Conservation (phyloP, 805 yeast genomes). For the Candida dajiaensis region DNA sequence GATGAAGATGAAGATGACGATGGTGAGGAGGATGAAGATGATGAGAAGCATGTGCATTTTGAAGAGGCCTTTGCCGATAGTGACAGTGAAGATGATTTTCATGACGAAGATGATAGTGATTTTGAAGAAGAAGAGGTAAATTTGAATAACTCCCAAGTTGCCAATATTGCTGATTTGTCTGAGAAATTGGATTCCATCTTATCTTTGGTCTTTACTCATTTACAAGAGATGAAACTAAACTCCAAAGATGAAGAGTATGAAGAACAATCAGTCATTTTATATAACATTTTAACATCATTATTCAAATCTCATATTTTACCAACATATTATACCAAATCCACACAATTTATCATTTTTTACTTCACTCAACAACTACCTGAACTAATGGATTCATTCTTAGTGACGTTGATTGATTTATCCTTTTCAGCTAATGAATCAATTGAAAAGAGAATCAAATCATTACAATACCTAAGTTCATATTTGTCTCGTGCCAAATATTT, state of each 20-base stretch:
- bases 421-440: slow-evolving; percentile 62
- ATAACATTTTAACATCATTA: slow-evolving; percentile 66
- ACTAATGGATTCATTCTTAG: slow-evolving; percentile 78
- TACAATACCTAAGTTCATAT: slow-evolving; percentile 88
- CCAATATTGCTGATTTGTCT: slow-evolving; percentile 47
- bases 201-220: slow-evolving; percentile 45
- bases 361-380: slow-evolving; percentile 78
- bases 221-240: slow-evolving; percentile 27
- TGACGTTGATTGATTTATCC: slow-evolving; percentile 75
- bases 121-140: slow-evolving; percentile 33
- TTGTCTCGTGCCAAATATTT: slow-evolving; percentile 80
- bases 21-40: slow-evolving; percentile 15
- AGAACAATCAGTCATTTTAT: slow-evolving; percentile 54
- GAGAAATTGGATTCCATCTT: slow-evolving; percentile 70
- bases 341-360: slow-evolving; percentile 79
- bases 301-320: slow-evolving; percentile 83
- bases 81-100: slow-evolving; percentile 24
- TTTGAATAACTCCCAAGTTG: slow-evolving; percentile 21
- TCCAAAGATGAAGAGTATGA: slow-evolving; percentile 50
- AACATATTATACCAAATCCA: slow-evolving; percentile 84
- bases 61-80: slow-evolving; percentile 12
- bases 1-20: slow-evolving; percentile 23
- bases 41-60: slow-evolving; percentile 17
- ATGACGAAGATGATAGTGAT: slow-evolving; percentile 25
- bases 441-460: slow-evolving; percentile 77